Evolutionary conservation across 495 filamentous ascomycete genomes (phyloP).

Genomic region (Penicillium odoratum): DNA sequence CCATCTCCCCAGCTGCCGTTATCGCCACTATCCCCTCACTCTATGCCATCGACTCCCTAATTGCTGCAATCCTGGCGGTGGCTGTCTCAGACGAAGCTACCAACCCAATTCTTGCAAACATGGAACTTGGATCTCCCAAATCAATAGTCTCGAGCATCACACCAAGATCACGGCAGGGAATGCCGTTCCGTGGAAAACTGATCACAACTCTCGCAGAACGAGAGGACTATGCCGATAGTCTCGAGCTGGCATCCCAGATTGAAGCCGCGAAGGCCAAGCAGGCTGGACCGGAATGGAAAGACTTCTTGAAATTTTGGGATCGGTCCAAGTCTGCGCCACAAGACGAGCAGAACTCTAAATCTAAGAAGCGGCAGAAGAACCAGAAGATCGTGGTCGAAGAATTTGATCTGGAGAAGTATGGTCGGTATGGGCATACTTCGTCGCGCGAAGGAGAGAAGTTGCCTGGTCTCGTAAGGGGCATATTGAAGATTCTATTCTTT

Average conservation of each 20-base stretch:
- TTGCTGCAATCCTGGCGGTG: constrained; percentile 68
- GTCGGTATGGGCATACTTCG: constrained; percentile 35
- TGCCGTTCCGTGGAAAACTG: constrained; percentile 32
- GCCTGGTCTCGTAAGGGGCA: constrained; percentile 34
- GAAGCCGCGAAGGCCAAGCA: constrained; percentile 20
- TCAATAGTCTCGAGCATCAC: constrained; percentile 5
- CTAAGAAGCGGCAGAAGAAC: constrained; percentile 27
- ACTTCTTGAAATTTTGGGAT: constrained; percentile 29
- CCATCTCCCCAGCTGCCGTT: constrained; percentile 46
- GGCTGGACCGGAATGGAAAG: constrained; percentile 11
- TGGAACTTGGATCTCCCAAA: constrained; percentile 29
- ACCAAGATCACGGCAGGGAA: background rate
- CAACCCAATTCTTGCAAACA: constrained; percentile 37
- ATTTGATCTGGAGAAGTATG: constrained; percentile 49
- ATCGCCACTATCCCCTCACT: constrained; percentile 53
- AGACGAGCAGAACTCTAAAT: constrained; percentile 5
- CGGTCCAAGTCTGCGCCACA: constrained; percentile 1
- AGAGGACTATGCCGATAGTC: constrained; percentile 38
- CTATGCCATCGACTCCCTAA: constrained; percentile 73
- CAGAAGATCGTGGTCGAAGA: constrained; percentile 41
- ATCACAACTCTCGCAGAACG: constrained; percentile 45
- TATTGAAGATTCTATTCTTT: constrained; percentile 41
- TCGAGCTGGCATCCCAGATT: constrained; percentile 35
- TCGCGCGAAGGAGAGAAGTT: constrained; percentile 41
- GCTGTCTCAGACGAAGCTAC: constrained; percentile 59